Base-by-base conservation (phyloP, 2,329 filamentous ascomycete genomes). In the Talaromyces rugulosus region DNA sequence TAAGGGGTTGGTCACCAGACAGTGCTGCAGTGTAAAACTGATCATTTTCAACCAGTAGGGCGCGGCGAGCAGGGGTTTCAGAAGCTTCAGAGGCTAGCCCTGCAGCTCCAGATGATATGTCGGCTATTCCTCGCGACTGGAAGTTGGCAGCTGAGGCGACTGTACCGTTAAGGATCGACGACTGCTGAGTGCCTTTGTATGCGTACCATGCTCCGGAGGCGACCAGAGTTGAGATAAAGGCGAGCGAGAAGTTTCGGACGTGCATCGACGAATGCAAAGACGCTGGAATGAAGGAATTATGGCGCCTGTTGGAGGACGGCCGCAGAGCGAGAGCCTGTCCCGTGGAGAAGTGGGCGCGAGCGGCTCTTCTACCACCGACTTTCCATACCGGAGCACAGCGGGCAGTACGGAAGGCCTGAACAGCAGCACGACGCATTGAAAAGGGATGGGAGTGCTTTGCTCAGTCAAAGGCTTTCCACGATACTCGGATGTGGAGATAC, bases 11-110 rank as follows among this genome's bases (percentile, higher is more conserved):
- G 70, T 96, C 90, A 63, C 90, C 91, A 18, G 92, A 87, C 65
- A 97, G 88, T 8, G 91, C 90, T 28, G 91, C 90, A 11, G 94
- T 95, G 72, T 93, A 94, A 56, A 99, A 85, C 75, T 96, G 89
- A 73, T 96, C 92, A 71, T 93, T 89, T 64, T 94, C 92, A 58
- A 99, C 91, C 50, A 97, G 87, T 28, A 98, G 83, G 23, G 96
- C 91, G 67, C 83, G 82, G 30, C 83, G 75, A 36, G 83, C 81
- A 36, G 79, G 71, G 83, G 92, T 76, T 77, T 85, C 72, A 11
- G 78, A 47, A 18, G 54, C 44, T 77, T 85, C 72, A 12, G 77
- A 47, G 27, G 54, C 44, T 23, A 53, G 47, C 23, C 54, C 59
- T 11, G 51, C 16, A 53, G 66, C 66, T 56, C 68, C 66, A 60